These are phyloP conservation scores for Pleurotus eryngii DNA, from an alignment of 768 basidiomycete genomes.

Conservation along the genomic window DNA sequence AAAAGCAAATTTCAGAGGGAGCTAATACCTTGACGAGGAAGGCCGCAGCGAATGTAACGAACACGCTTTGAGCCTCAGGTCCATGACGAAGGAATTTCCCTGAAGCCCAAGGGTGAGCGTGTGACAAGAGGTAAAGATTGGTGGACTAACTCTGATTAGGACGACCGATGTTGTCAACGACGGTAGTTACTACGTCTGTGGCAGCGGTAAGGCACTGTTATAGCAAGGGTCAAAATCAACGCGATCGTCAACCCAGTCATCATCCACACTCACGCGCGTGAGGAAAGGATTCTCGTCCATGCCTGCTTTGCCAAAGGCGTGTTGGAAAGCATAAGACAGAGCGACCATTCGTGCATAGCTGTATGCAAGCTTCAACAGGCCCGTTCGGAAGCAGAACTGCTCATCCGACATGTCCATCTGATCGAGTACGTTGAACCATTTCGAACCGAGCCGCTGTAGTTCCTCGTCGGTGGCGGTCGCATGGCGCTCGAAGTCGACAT, in stretches of 20 bases:
- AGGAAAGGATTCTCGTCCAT: constrained; percentile 66
- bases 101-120: constrained; percentile 19
- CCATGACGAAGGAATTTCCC: constrained; percentile 65
- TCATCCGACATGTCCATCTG: constrained; percentile 51
- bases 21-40: constrained; percentile 71
- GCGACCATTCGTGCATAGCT: constrained; percentile 69
- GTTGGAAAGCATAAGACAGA: constrained; percentile 75
- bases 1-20: neutral
- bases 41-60: constrained; percentile 76
- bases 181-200: constrained; percentile 57
- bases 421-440: constrained; percentile 55
- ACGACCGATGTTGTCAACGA: constrained; percentile 55
- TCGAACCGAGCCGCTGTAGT: constrained; percentile 49
- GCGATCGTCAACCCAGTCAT: neutral
- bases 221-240: constrained; percentile 4
- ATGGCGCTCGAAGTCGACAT: constrained; percentile 59
- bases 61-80: constrained; percentile 77
- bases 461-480: constrained; percentile 69
- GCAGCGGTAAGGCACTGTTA: constrained; percentile 65
- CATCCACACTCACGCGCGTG: constrained; percentile 46
- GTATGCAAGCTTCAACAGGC: constrained; percentile 57
- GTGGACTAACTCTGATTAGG: constrained; percentile 49
- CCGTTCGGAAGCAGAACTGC: constrained; percentile 57
- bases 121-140: neutral
- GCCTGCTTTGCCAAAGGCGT: constrained; percentile 61